These are phyloP conservation scores for Phaeosphaeria sp. DNA, from an alignment of 2,329 filamentous ascomycete genomes.

Conservation along the genomic window DNA sequence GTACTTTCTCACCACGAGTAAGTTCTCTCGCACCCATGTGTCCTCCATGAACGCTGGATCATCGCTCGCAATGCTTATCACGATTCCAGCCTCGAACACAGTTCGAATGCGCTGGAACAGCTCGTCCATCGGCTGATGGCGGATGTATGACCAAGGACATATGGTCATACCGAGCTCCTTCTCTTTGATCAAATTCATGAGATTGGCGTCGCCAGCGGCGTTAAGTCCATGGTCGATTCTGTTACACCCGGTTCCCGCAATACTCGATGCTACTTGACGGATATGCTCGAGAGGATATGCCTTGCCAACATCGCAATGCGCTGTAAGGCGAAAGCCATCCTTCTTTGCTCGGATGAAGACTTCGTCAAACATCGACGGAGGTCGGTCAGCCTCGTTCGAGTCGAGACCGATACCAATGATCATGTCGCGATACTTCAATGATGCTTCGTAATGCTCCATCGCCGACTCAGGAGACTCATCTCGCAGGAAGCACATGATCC, in stretches of 20 bases:
- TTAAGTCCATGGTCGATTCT: constrained; percentile 55
- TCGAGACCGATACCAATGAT: constrained; percentile 57
- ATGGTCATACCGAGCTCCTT: constrained; percentile 50
- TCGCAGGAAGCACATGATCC: constrained; percentile 56
- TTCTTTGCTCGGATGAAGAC: constrained; percentile 29
- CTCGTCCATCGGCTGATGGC: constrained; percentile 46
- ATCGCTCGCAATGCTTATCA: constrained; percentile 35
- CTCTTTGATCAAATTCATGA: constrained; percentile 43
- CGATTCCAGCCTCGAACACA: constrained; percentile 51
- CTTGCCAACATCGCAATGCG: constrained; percentile 61
- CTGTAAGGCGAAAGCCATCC: constrained; percentile 56
- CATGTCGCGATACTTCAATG: constrained; percentile 45
- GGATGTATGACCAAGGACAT: constrained; percentile 53
- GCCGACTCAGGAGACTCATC: constrained; percentile 45
- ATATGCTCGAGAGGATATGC: constrained; percentile 57
- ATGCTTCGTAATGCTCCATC: constrained; percentile 46
- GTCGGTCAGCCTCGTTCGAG: constrained; percentile 55
- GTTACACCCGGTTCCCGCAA: constrained; percentile 42
- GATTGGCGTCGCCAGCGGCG: constrained; percentile 41
- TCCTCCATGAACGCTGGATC: constrained; percentile 60
- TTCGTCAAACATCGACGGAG: constrained; percentile 1
- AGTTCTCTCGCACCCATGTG: constrained; percentile 57
- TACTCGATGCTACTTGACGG: constrained; percentile 34
- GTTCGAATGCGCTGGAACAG: constrained; percentile 44
- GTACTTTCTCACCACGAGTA: constrained; percentile 53